Conservation (phyloP, 805 yeast genomes). For the Clavispora phyllophila region DNA sequence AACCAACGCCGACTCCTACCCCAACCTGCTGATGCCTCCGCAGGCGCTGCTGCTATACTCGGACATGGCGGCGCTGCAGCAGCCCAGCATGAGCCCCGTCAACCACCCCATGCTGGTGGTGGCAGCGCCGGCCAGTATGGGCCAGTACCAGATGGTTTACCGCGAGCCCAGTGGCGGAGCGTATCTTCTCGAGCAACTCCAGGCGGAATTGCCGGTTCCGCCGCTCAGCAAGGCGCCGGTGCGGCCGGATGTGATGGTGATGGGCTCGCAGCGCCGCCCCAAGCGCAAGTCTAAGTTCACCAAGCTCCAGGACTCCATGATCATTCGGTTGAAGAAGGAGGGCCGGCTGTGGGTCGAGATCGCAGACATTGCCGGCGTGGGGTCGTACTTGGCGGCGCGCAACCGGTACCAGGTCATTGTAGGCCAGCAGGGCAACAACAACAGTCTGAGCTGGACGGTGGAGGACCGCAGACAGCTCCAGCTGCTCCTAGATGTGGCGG, state of each 20-base stretch:
- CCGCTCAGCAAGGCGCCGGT: conserved; percentile 42
- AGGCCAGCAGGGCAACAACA: conserved; percentile 76
- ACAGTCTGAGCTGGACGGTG: conserved; percentile 56
- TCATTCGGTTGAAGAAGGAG: conserved; percentile 52
- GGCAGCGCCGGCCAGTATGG: not conserved
- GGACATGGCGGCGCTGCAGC: not conserved
- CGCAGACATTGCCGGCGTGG: conserved; percentile 59
- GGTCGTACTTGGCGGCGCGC: conserved; percentile 66
- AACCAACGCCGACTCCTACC: not conserved
- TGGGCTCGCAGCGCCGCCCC: conserved; percentile 44
- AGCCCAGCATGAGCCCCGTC: not conserved
- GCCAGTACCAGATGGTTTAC: not conserved
- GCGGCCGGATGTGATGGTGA: conserved; percentile 38
- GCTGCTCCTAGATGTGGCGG: conserved; percentile 34
- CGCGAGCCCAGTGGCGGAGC: conserved; percentile 20
- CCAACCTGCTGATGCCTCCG: not conserved
- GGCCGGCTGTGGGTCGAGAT: conserved; percentile 74
- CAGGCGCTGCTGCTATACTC: not conserved
- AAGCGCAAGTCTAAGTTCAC: conserved; percentile 67
- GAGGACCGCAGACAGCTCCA: conserved; percentile 51
- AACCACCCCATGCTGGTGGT: not conserved
- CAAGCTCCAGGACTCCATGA: conserved; percentile 61
- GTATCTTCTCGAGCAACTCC: conserved; percentile 24
- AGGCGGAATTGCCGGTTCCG: conserved; percentile 40
- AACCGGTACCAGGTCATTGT: conserved; percentile 75